phyloP scores from a whole-genome alignment of 2,329 filamentous ascomycete species.

The Penicillium hordei region DNA sequence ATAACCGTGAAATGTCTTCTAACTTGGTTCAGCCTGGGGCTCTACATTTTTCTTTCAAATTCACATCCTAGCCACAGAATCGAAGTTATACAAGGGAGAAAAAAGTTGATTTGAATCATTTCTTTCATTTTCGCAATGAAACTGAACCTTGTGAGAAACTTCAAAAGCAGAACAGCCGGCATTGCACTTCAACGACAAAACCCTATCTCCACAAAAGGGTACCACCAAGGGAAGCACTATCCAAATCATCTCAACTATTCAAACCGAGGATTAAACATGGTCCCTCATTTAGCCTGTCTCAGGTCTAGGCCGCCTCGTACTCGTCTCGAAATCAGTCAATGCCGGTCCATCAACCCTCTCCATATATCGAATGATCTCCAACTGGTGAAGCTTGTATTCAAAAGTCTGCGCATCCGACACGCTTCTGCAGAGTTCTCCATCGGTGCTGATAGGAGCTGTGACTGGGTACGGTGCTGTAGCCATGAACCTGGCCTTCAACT shows the following conservation, averaged over 20 bases:
- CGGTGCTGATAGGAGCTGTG: not conserved
- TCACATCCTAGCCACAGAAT: not conserved
- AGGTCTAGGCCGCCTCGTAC: not conserved
- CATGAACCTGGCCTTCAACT: conserved; percentile 1
- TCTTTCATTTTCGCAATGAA: not conserved
- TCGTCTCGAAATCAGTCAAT: conserved; percentile 4
- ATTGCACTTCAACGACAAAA: not conserved
- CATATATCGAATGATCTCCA: conserved; percentile 7
- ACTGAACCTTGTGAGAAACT: not conserved
- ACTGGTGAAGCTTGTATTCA: conserved; percentile 10
- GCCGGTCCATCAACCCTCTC: not conserved
- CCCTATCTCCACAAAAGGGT: not conserved
- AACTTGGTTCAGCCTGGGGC: not conserved
- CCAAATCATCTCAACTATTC: not conserved
- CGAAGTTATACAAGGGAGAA: not conserved
- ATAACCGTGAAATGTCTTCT: not conserved
- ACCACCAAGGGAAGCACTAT: not conserved
- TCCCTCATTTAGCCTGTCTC: not conserved
- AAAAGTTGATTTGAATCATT: not conserved
- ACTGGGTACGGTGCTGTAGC: not conserved
- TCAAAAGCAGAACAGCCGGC: not conserved
- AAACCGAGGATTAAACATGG: not conserved
- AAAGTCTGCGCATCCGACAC: conserved; percentile 8
- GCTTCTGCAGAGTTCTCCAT: not conserved
- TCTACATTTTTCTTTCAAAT: not conserved